Conservation (phyloP, 257 asterid species). For the Fraxinus anomala region DNA sequence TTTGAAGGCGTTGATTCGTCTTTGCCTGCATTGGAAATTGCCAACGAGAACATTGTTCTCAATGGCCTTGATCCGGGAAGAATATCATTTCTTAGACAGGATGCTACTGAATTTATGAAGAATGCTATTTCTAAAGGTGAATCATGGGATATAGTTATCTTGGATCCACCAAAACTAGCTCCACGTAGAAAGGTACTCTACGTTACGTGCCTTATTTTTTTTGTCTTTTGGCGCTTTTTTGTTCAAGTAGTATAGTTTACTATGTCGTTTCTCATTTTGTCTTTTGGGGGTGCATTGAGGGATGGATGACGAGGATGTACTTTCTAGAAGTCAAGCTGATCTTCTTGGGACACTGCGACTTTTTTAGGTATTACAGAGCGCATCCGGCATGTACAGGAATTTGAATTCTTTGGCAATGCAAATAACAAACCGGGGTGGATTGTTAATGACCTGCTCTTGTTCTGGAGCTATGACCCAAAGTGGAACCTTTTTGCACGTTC, state of each 20-base stretch:
- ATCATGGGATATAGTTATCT: slow-evolving; percentile 84
- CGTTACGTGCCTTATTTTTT: neutral
- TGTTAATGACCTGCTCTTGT: slow-evolving; percentile 95
- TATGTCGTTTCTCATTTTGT: neutral
- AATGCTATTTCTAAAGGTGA: slow-evolving; percentile 65
- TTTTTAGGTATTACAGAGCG: slow-evolving; percentile 76
- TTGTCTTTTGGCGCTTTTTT: slow-evolving; percentile 23
- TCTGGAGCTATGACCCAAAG: slow-evolving; percentile 99
- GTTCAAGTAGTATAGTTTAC: neutral
- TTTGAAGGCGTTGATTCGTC: slow-evolving; percentile 86
- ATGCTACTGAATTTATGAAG: slow-evolving; percentile 83
- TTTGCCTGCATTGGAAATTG: slow-evolving; percentile 78
- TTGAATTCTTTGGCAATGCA: slow-evolving; percentile 89
- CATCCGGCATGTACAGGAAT: slow-evolving; percentile 94
- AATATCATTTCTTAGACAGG: slow-evolving; percentile 68
- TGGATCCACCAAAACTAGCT: slow-evolving; percentile 97
- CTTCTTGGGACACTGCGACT: neutral
- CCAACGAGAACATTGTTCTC: slow-evolving; percentile 65
- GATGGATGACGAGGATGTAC: neutral
- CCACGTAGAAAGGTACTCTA: slow-evolving; percentile 71
- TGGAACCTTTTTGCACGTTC: slow-evolving; percentile 72
- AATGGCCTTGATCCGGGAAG: slow-evolving; percentile 23
- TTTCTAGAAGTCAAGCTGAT: neutral
- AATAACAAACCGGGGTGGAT: slow-evolving; percentile 77
- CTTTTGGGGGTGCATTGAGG: neutral